Percentiles rank a stretch among this genome's conserved stretches.
phyloP scores from a whole-genome alignment of 352 stramenopile genomes.

The Globisporangium sylvaticum region DNA sequence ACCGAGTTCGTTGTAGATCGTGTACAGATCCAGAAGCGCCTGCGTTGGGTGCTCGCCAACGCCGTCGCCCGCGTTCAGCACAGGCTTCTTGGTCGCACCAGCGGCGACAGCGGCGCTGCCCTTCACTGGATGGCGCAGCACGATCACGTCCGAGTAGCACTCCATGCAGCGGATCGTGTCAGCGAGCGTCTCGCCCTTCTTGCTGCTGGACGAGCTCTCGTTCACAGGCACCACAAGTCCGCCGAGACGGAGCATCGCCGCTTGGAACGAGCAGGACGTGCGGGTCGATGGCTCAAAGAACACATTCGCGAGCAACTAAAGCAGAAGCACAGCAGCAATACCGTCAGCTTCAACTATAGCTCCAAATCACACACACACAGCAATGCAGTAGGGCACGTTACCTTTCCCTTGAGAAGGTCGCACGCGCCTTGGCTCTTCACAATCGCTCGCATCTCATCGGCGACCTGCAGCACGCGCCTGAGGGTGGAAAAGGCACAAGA shows the following conservation, averaged over 20 bases:
- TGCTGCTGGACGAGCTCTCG: slow-evolving; percentile 91
- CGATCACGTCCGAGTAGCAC: slow-evolving; percentile 95
- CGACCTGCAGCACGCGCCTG: slow-evolving; percentile 67
- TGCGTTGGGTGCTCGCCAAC: slow-evolving; percentile 98
- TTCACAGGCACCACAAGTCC: slow-evolving; percentile 94
- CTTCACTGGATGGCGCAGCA: slow-evolving; percentile 93
- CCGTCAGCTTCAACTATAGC: neutral
- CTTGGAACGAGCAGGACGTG: slow-evolving; percentile 97
- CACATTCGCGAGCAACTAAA: slow-evolving; percentile 91
- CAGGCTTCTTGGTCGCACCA: slow-evolving; percentile 81
- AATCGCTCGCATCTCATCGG: slow-evolving; percentile 82
- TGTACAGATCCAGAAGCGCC: slow-evolving; percentile 98
- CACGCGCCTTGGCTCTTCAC: slow-evolving; percentile 65
- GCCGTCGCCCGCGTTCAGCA: slow-evolving; percentile 95
- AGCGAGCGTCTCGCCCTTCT: slow-evolving; percentile 98
- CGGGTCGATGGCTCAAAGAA: slow-evolving; percentile 99
- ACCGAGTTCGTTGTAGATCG: slow-evolving; percentile 90
- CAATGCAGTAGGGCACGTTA: slow-evolving; percentile 6
- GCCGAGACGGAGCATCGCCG: slow-evolving; percentile 95
- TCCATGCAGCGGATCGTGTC: slow-evolving; percentile 97
- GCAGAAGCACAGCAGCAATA: neutral
- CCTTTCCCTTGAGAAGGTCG: slow-evolving; percentile 84
- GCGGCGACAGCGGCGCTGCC: slow-evolving; percentile 82
- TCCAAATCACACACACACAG: neutral
- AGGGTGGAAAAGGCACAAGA: slow-evolving; percentile 2